These are phyloP conservation scores for Chamaecrista fasciculata DNA, from an alignment of 306 rosid species.

Conservation along the genomic window DNA sequence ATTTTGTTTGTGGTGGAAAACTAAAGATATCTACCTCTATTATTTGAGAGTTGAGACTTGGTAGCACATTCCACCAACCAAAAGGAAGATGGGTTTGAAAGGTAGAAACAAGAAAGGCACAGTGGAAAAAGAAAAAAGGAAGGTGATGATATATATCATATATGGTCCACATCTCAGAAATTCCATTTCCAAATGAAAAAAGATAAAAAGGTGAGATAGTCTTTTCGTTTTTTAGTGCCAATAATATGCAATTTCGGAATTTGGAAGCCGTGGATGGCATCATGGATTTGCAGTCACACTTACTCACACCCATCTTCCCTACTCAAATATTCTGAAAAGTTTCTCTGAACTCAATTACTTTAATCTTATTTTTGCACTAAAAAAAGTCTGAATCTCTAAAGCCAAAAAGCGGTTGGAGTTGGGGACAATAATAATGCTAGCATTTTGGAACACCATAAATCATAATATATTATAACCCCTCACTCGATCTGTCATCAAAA, in stretches of 20 bases:
- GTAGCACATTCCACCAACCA: constrained; percentile 20
- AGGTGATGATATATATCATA: too few relatives aligned
- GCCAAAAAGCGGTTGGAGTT: neutral
- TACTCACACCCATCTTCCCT: constrained; percentile 30
- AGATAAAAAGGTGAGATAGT: constrained; percentile 39
- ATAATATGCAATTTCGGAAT: too few relatives aligned
- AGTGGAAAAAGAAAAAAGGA: constrained; percentile 28
- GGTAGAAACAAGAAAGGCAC: neutral
- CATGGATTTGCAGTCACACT: too few relatives aligned
- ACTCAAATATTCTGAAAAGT: constrained; percentile 43
- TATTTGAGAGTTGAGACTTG: neutral
- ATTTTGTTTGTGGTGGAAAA: neutral
- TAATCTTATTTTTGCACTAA: constrained; percentile 20
- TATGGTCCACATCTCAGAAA: too few relatives aligned
- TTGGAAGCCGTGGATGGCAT: constrained; percentile 30
- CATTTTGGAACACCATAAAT: constrained; percentile 6
- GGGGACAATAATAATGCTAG: constrained; percentile 17
- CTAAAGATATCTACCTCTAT: constrained; percentile 19
- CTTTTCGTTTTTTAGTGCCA: constrained; percentile 66
- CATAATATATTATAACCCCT: neutral
- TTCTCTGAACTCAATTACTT: neutral
- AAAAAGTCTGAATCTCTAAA: too few relatives aligned
- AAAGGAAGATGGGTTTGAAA: constrained; percentile 24
- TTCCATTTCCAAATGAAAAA: constrained; percentile 33
- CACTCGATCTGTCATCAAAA: neutral